A percentile compares a stretch with the other conserved stretches of the same genome.
These are phyloP conservation scores for Blastocladiella emersonii DNA, from an alignment of 371 early-diverging fungal species.

Conservation along the genomic window DNA sequence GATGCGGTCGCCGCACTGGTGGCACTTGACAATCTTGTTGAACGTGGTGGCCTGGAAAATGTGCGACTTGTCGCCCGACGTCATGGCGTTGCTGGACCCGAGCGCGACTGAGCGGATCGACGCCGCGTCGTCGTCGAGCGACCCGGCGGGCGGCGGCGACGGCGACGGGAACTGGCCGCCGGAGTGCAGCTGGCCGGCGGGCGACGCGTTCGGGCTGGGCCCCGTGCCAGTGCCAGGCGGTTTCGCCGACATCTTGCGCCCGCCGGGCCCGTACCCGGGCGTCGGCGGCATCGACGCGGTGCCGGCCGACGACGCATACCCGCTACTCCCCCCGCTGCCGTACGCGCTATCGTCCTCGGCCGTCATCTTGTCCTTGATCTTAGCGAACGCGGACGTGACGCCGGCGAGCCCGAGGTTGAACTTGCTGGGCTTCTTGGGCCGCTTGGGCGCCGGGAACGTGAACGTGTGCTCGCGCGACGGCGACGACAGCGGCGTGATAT, in stretches of 20 bases:
- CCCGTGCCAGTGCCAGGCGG: too few relatives aligned
- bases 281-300: too few relatives aligned
- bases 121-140: background rate
- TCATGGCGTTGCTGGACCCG: too few relatives aligned
- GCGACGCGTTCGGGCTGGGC: too few relatives aligned
- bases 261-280: too few relatives aligned
- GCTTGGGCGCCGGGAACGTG: background rate
- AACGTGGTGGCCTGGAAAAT: constrained; percentile 44
- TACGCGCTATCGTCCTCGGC: background rate
- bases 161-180: background rate
- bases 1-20: constrained; percentile 67
- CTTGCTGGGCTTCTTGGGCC: background rate
- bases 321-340: too few relatives aligned
- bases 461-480: constrained; percentile 1
- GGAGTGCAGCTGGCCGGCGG: too few relatives aligned
- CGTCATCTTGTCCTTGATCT: background rate
- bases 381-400: background rate
- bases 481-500: background rate
- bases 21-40: constrained; percentile 57
- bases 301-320: too few relatives aligned
- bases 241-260: too few relatives aligned
- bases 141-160: background rate
- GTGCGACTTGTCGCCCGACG: constrained; percentile 21
- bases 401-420: background rate
- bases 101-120: background rate